phyloP scores from a whole-genome alignment of 225 moss, liverwort and hornwort genomes.

The Asterella californica region DNA sequence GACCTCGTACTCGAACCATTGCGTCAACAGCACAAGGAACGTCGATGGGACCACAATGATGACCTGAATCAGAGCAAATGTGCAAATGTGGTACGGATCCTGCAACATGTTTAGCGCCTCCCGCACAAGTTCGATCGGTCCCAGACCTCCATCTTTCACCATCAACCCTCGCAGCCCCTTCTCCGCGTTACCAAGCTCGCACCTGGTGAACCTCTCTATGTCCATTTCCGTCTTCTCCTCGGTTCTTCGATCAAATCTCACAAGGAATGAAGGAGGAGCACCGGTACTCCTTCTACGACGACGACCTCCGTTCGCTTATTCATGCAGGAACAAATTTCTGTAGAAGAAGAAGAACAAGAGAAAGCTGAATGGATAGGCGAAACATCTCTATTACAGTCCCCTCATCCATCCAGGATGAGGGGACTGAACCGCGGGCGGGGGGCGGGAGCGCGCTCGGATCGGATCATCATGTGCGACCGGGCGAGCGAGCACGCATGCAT shows the following conservation, averaged over 20 bases:
- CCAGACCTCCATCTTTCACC: not conserved
- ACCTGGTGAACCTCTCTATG: not conserved
- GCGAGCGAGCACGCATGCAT: too few relatives aligned
- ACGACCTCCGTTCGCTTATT: not conserved
- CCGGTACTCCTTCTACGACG: too few relatives aligned
- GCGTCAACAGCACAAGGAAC: not conserved
- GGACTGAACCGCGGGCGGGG: too few relatives aligned
- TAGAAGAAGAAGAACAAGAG: not conserved
- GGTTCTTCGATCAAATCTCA: too few relatives aligned
- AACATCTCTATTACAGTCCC: too few relatives aligned
- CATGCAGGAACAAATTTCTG: not conserved
- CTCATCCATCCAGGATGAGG: too few relatives aligned
- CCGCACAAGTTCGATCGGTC: slow-evolving; percentile 12
- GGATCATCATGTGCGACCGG: too few relatives aligned
- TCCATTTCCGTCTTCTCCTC: not conserved
- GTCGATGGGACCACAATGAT: slow-evolving; percentile 11
- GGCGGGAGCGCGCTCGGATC: too few relatives aligned
- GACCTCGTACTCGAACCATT: slow-evolving; percentile 16
- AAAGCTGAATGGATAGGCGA: too few relatives aligned
- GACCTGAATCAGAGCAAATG: slow-evolving; percentile 3
- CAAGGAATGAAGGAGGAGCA: too few relatives aligned
- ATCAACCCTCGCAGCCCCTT: too few relatives aligned
- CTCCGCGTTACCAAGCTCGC: not conserved
- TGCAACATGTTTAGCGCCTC: slow-evolving; percentile 15
- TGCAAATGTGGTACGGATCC: slow-evolving; percentile 18